A percentile compares a stretch with the other conserved stretches of the same genome.
Evolutionary conservation across 495 filamentous ascomycete genomes (phyloP).

Genomic region (Alectoria sarmentosa): DNA sequence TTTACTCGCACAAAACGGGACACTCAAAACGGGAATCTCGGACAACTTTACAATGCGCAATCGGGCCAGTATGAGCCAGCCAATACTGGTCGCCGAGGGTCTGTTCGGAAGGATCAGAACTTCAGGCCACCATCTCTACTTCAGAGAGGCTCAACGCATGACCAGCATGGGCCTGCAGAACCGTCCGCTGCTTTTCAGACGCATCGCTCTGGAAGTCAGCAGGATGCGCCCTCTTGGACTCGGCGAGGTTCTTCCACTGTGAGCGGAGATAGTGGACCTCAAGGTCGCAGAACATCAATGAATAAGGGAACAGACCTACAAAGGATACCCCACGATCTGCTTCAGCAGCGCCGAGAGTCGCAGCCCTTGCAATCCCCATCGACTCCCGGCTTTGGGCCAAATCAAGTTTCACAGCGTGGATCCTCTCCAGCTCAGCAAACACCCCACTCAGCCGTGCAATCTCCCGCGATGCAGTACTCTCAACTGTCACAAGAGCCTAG

Average conservation of each 20-base stretch:
- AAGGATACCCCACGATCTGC: conserved; percentile 38
- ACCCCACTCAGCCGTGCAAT: conserved; percentile 14
- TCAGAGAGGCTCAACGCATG: conserved; percentile 57
- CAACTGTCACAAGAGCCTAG: conserved; percentile 16
- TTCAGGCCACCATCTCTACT: conserved; percentile 71
- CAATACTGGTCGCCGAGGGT: conserved; percentile 60
- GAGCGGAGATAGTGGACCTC: conserved; percentile 78
- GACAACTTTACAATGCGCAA: conserved; percentile 88
- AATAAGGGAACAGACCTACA: conserved; percentile 40
- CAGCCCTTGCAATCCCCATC: conserved; percentile 23
- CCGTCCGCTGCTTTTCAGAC: conserved; percentile 90
- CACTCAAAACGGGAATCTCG: conserved; percentile 49
- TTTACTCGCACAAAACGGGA: conserved; percentile 87
- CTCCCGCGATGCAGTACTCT: conserved; percentile 18
- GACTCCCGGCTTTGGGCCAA: conserved; percentile 9
- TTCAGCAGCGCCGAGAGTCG: conserved; percentile 22
- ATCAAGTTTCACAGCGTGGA: conserved; percentile 4
- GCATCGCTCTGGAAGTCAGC: conserved; percentile 54
- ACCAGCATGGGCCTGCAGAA: conserved; percentile 68
- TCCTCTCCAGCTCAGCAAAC: conserved; percentile 15
- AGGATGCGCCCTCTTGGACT: conserved; percentile 60
- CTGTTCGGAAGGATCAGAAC: conserved; percentile 58
- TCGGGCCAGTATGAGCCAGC: conserved; percentile 93
- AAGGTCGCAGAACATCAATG: conserved; percentile 52
- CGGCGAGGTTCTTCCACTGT: conserved; percentile 91